These are phyloP conservation scores for Vigna angularis DNA, from an alignment of 306 rosid species.

Conservation along the genomic window DNA sequence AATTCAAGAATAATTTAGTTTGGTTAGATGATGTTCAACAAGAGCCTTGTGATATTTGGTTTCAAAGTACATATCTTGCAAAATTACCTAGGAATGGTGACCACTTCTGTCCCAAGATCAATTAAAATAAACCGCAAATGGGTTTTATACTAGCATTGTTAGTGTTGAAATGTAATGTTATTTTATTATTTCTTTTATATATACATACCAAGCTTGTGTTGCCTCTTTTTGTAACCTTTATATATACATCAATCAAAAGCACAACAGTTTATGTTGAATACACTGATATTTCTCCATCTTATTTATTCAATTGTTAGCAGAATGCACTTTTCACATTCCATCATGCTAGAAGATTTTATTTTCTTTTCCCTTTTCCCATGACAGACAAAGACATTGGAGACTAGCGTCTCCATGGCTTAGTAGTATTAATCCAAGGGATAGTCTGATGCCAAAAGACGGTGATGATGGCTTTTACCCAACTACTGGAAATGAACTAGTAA, in stretches of 20 bases:
- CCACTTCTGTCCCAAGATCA: background rate
- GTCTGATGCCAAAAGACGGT: conserved; percentile 79
- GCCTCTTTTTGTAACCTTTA: too few species aligned
- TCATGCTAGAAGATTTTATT: conserved; percentile 28
- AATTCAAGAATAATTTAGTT: conserved; percentile 1
- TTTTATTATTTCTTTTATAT: too few species aligned
- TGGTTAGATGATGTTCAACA: conserved; percentile 6
- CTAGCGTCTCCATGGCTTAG: conserved; percentile 82
- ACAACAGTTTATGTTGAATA: too few species aligned
- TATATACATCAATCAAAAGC: too few species aligned
- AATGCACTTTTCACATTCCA: conserved; percentile 7
- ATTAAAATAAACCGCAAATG: conserved; percentile 28
- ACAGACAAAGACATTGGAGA: conserved; percentile 73
- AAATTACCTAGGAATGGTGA: background rate
- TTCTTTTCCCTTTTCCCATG: conserved; percentile 40
- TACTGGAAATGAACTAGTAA: conserved; percentile 82
- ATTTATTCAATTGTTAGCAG: background rate
- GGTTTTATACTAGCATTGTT: background rate
- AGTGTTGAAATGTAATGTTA: too few species aligned
- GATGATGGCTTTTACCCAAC: conserved; percentile 91
- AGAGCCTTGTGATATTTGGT: background rate
- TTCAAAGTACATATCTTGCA: conserved; percentile 6
- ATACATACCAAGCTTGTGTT: too few species aligned
- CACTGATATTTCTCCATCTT: too few species aligned
- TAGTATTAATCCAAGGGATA: conserved; percentile 78